Evolutionary conservation across 352 stramenopile species (phyloP).

Genomic region (Discostella stelligera): DNA sequence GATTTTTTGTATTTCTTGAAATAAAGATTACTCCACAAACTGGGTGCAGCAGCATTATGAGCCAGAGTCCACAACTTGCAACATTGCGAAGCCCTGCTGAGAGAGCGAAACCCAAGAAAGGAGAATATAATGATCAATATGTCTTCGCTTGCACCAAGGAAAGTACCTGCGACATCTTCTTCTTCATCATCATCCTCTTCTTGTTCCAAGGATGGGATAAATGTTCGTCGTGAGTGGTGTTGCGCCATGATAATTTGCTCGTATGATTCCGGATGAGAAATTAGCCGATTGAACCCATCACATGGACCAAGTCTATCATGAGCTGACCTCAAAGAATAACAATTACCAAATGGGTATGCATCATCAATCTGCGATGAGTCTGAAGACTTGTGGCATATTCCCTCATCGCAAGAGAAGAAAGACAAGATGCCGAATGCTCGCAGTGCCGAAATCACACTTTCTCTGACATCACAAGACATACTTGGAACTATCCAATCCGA

Average conservation of each 20-base stretch:
- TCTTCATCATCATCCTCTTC: no score
- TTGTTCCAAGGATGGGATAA: not conserved
- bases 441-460: constrained; percentile 25
- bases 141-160: constrained; percentile 26
- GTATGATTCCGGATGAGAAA: constrained; percentile 33
- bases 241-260: not conserved
- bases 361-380: not conserved
- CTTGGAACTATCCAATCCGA: constrained; percentile 29
- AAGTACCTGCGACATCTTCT: not conserved
- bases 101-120: constrained; percentile 47
- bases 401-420: constrained; percentile 32
- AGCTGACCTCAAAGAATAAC: constrained; percentile 25
- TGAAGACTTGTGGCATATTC: not conserved
- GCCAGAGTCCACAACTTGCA: constrained; percentile 32
- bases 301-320: constrained; percentile 29
- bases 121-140: constrained; percentile 28
- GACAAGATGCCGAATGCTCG: constrained; percentile 37
- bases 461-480: constrained; percentile 10
- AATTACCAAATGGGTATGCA: constrained; percentile 11
- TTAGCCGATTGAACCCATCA: constrained; percentile 23
- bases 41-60: constrained; percentile 3
- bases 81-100: constrained; percentile 35
- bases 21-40: constrained; percentile 32
- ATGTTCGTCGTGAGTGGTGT: not conserved
- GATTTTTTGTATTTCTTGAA: constrained; percentile 31